These are phyloP conservation scores for Ophiostoma ulmi DNA, from an alignment of 2,329 filamentous ascomycete species.

Conservation along the genomic window DNA sequence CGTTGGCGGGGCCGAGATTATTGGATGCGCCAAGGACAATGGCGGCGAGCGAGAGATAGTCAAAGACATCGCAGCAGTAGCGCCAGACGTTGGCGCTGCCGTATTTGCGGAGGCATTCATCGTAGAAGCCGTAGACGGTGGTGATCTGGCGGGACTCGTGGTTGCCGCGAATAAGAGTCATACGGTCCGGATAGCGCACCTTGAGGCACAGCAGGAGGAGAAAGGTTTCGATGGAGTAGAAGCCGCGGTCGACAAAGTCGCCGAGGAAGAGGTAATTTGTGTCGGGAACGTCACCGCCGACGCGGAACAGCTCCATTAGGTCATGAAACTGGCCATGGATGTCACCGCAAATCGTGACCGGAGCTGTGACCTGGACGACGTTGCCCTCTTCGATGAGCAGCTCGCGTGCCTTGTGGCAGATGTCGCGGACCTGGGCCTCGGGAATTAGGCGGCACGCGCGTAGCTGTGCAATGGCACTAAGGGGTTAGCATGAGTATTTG, in stretches of 20 bases:
- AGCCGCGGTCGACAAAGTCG: conserved; percentile 95
- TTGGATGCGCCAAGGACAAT: conserved; percentile 83
- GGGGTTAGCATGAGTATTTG: not conserved
- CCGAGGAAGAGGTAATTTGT: conserved; percentile 85
- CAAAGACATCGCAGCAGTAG: conserved; percentile 96
- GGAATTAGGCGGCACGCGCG: conserved; percentile 95
- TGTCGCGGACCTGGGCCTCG: conserved; percentile 88
- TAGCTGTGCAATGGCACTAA: conserved; percentile 80
- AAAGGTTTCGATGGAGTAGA: conserved; percentile 96
- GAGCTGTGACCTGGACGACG: conserved; percentile 89
- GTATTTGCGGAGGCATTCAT: conserved; percentile 93
- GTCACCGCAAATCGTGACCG: conserved; percentile 96
- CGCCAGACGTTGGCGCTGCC: conserved; percentile 95
- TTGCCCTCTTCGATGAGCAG: conserved; percentile 96
- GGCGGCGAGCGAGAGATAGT: conserved; percentile 87
- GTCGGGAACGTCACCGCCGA: conserved; percentile 88
- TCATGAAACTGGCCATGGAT: conserved; percentile 97
- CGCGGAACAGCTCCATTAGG: conserved; percentile 91
- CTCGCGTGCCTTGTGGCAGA: conserved; percentile 96
- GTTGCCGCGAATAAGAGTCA: conserved; percentile 91
- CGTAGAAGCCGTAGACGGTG: conserved; percentile 96
- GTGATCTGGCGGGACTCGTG: conserved; percentile 97
- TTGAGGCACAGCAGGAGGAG: conserved; percentile 92
- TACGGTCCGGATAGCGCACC: conserved; percentile 93
- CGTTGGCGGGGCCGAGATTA: conserved; percentile 48